phyloP scores from a whole-genome alignment of 306 rosid species.

The Citrullus amarus region DNA sequence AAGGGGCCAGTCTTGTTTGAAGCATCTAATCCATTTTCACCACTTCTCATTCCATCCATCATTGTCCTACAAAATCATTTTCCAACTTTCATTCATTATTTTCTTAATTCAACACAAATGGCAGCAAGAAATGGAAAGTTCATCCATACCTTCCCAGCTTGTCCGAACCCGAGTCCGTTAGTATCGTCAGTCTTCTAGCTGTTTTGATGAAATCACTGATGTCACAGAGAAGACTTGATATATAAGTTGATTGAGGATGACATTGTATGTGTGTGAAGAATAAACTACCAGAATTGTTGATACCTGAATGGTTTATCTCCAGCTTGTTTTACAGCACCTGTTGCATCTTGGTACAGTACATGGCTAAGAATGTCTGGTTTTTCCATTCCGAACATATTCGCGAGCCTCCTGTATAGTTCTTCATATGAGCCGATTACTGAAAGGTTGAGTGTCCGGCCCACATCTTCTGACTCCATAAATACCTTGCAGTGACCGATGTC shows the following conservation, averaged over 20 bases:
- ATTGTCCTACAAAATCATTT: slow-evolving; percentile 34
- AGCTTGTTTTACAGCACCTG: slow-evolving; percentile 58
- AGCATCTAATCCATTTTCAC: slow-evolving; percentile 58
- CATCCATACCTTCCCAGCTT: slow-evolving; percentile 41
- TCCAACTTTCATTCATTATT: background rate
- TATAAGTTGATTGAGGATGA: background rate
- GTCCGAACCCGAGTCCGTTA: slow-evolving; percentile 38
- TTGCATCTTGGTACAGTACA: slow-evolving; percentile 68
- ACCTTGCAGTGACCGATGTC: slow-evolving; percentile 89
- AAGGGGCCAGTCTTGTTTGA: slow-evolving; percentile 68
- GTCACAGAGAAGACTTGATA: background rate
- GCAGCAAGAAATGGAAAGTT: background rate
- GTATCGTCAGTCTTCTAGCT: slow-evolving; percentile 68
- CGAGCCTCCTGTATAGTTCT: slow-evolving; percentile 59
- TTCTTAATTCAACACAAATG: background rate
- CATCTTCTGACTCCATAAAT: slow-evolving; percentile 82
- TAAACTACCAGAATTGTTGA: background rate
- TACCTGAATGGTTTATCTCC: slow-evolving; percentile 95
- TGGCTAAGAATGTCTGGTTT: slow-evolving; percentile 47
- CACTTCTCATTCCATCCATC: slow-evolving; percentile 47
- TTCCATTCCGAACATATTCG: slow-evolving; percentile 80
- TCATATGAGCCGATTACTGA: slow-evolving; percentile 61
- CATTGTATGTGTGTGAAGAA: background rate
- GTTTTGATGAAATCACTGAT: slow-evolving; percentile 77
- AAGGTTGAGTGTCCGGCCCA: slow-evolving; percentile 79